These are phyloP conservation scores for Tetracladium setigerum DNA, from an alignment of 495 filamentous ascomycete genomes.

Conservation along the genomic window DNA sequence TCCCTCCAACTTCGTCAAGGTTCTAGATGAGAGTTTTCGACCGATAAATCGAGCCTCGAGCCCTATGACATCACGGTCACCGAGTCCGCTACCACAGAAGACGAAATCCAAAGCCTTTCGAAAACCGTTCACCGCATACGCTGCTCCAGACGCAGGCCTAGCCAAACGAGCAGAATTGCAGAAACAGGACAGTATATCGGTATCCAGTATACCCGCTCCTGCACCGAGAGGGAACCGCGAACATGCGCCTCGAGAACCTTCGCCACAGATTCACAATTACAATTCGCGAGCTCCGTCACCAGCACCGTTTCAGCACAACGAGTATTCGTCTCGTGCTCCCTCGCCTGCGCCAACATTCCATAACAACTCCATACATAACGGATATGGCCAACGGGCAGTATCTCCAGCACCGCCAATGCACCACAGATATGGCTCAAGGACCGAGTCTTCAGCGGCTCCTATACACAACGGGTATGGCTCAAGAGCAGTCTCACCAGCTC, in stretches of 20 bases:
- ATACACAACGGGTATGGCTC: conserved; percentile 24
- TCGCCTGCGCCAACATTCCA: conserved; percentile 24
- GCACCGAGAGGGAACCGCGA: conserved; percentile 20
- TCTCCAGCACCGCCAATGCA: conserved; percentile 45
- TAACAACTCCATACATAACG: conserved; percentile 15
- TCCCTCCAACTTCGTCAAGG: conserved; percentile 93
- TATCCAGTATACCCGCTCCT: conserved; percentile 29
- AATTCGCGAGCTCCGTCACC: conserved; percentile 51
- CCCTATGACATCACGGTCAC: conserved; percentile 50
- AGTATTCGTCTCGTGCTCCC: conserved; percentile 25
- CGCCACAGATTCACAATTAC: conserved; percentile 38
- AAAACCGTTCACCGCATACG: conserved; percentile 64
- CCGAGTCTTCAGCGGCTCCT: conserved; percentile 24
- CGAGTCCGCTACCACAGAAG: conserved; percentile 38
- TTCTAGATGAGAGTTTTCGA: conserved; percentile 76
- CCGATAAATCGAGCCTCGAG: conserved; percentile 72
- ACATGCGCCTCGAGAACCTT: conserved; percentile 28
- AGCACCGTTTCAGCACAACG: conserved; percentile 26
- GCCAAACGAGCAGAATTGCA: conserved; percentile 42
- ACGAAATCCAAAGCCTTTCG: conserved; percentile 57
- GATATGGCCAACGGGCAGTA: conserved; percentile 38
- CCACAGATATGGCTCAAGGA: conserved; percentile 23
- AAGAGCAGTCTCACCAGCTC: conserved; percentile 50
- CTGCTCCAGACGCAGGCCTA: conserved; percentile 45
- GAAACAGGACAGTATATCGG: conserved; percentile 26